Base-by-base conservation (phyloP, 148 eudicot species). In the Nepenthes mirabilis region DNA sequence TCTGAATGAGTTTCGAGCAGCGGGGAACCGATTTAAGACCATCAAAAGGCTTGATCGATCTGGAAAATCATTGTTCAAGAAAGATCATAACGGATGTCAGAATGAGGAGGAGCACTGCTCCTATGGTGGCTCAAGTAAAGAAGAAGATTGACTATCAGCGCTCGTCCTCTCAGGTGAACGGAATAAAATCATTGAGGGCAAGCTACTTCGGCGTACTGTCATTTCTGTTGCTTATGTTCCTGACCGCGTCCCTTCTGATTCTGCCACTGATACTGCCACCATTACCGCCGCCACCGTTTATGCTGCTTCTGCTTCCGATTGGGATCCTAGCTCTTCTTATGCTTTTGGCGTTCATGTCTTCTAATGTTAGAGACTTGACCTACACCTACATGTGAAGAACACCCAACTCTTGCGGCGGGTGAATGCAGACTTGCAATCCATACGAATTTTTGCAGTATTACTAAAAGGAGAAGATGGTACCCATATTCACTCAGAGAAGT, bases 191-290 rank as follows among this genome's bases (percentile, higher is more conserved):
- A 37, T 56, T 49, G 43, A 32, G 11, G 3, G 11, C 52, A 6
- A 65, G 80, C 23, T 85, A 81, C 59, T 89, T 81, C 69, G 77
- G 89, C 54, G 33, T 79, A 35, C 93, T 87, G 70, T 84, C 91
- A 1, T 34, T 83, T 79, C 14, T 85, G 14, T 37, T 87, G 56
- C 86, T 91, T 6, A 37, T 79, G 2, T 75, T 93, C 47, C 71
- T 91, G 1, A 69, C 95, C 0, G 93, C 84, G 10, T 83, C 95
- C 37, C 65, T 91, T 51, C 70, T 91, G 68, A 74, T 91, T 1
- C 73, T 91, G 43, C 97, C 97, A 1, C 54, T 91, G 53, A 70
- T 91, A 56, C 82, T 91, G 1, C 97, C 97, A 5, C 89, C 97
- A 37, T 67, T 91, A 73, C 97, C 97, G 1, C 97, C 97, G 0